Evolutionary conservation across 345 rosid genomes (phyloP).

Genomic region (Lagerstroemia speciosa): DNA sequence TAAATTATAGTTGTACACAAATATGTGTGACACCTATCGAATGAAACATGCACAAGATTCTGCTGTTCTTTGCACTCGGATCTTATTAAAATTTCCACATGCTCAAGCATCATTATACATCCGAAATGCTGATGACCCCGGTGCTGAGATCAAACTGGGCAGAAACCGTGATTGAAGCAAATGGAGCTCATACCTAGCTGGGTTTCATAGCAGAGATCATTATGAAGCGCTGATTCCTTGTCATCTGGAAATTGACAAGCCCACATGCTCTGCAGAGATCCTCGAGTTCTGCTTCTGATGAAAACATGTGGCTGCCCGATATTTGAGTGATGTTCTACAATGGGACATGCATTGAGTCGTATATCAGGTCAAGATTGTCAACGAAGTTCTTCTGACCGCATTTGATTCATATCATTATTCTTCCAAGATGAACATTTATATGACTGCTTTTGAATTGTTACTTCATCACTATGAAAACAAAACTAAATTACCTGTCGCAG

Average conservation of each 20-base stretch:
- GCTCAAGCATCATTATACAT: not conserved
- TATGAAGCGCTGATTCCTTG: constrained; percentile 50
- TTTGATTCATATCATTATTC: not conserved
- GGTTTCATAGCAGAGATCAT: constrained; percentile 79
- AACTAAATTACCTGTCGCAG: constrained; percentile 41
- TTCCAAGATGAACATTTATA: not conserved
- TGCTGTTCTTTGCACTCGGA: not conserved
- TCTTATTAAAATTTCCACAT: not conserved
- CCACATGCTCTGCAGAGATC: constrained; percentile 78
- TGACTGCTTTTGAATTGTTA: not conserved
- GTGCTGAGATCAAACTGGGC: not conserved
- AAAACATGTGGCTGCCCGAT: constrained; percentile 42
- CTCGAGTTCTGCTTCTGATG: constrained; percentile 64
- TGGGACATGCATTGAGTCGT: not conserved
- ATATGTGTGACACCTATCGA: not conserved
- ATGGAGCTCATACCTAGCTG: constrained; percentile 12
- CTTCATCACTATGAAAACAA: not conserved
- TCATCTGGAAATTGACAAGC: constrained; percentile 42
- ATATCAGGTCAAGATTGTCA: not conserved
- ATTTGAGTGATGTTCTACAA: constrained; percentile 38
- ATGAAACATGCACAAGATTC: not conserved
- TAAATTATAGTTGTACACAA: too few species aligned
- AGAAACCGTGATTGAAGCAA: not conserved
- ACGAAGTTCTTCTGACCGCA: not conserved
- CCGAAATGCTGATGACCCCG: not conserved